A percentile compares a stretch with the other conserved stretches of the same genome.
phyloP scores from a whole-genome alignment of 768 basidiomycete species.

The Lactifluus echinatus region DNA sequence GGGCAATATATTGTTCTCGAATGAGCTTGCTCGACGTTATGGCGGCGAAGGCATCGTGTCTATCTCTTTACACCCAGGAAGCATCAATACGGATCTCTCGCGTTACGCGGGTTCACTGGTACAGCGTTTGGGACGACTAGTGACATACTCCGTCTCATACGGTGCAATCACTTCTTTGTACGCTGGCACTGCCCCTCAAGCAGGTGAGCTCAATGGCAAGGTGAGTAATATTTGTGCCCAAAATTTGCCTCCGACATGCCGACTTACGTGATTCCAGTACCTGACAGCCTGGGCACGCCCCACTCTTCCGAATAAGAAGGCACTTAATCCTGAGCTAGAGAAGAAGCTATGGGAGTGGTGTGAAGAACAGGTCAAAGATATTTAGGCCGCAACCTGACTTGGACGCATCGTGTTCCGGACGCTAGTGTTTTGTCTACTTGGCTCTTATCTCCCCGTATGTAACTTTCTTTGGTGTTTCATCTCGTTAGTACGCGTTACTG shows the following conservation, averaged over 20 bases:
- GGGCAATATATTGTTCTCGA: slow-evolving; percentile 39
- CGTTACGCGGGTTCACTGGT: not conserved
- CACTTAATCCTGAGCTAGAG: slow-evolving; percentile 18
- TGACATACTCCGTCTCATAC: slow-evolving; percentile 3
- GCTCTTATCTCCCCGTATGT: no score
- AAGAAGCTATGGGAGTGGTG: slow-evolving; percentile 26
- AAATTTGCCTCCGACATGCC: not conserved
- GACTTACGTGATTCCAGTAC: slow-evolving; percentile 14
- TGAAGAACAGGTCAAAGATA: slow-evolving; percentile 24
- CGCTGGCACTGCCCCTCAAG: slow-evolving; percentile 15
- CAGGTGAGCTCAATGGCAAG: no score
- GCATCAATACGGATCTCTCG: slow-evolving; percentile 14
- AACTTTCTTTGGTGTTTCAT: no score
- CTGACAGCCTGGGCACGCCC: slow-evolving; percentile 25
- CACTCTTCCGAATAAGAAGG: slow-evolving; percentile 14
- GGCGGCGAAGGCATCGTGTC: no score
- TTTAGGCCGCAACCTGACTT: not conserved
- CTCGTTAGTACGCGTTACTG: no score
- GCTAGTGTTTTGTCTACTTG: no score
- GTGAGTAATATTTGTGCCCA: not conserved
- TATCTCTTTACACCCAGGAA: no score
- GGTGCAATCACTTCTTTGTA: slow-evolving; percentile 15
- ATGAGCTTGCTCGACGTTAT: slow-evolving; percentile 36
- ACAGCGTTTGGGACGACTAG: not conserved
- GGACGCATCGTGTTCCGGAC: not conserved